Evolutionary conservation across 2,329 filamentous ascomycete species (phyloP), one percentile per base, ranked within the genome.

Genomic region (Cryphonectria carpinicola): DNA sequence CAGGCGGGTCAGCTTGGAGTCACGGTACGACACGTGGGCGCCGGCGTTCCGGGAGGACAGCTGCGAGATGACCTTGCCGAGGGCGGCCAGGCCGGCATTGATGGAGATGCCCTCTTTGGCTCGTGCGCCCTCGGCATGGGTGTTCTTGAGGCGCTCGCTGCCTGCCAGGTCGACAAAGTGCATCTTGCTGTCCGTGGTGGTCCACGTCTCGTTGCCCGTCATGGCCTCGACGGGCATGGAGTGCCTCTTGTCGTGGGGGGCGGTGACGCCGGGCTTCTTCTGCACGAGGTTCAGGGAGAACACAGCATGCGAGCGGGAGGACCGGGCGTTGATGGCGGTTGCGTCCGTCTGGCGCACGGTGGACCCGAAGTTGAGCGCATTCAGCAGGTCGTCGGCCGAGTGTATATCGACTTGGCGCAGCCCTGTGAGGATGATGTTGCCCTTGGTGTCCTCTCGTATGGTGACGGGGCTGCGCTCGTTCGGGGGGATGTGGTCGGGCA

Each of bases 21-120:
- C 96, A 74, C 96, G 93, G 80, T 99, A 99, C 1, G 96, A 99
- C 70, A 99, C 95, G 81, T 98, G 94, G 5, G 94, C 92, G 64
- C 94, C 94, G 61, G 92, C 84, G 74, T 94, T 91, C 71, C 95
- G 92, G 25, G 95, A 97, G 0, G 96, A 99, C 58, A 99, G 87
- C 81, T 99, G 96, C 46, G 96, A 97, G 78, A 99, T 99, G 80
- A 99, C 96, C 81, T 99, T 99, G 79, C 96, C 96, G 37, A 99
- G 85, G 72, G 95, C 95, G 65, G 96, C 96, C 72, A 99, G 88
- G 71, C 96, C 96, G 54, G 93, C 96, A 78, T 99, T 99, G 85
- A 99, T 99, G 17, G 95, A 97, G 72, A 99, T 99, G 76, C 96
- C 96, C 81, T 99, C 96, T 79, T 91, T 95, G 54, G 96, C 96